A percentile compares a stretch with the other conserved stretches of the same genome.
phyloP scores from a whole-genome alignment of 176 grass and related monocot genomes.

The Olyra latifolia region DNA sequence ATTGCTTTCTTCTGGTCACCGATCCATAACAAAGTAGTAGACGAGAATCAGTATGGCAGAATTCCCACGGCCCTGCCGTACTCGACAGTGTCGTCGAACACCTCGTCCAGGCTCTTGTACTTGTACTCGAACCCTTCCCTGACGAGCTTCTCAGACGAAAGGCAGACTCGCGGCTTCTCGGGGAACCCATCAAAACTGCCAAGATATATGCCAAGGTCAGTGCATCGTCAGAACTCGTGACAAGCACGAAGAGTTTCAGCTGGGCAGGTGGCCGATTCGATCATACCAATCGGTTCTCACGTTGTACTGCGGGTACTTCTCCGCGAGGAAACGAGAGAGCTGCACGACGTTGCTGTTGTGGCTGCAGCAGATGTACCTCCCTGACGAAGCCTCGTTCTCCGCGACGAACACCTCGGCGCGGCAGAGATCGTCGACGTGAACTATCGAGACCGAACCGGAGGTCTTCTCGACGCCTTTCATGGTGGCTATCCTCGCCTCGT shows the following conservation, averaged over 20 bases:
- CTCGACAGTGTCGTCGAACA: conserved; percentile 41
- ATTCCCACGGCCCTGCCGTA: conserved; percentile 55
- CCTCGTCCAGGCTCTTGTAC: conserved; percentile 36
- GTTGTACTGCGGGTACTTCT: conserved; percentile 39
- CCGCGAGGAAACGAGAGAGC: conserved; percentile 18
- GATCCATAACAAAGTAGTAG: not conserved
- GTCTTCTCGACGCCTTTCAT: conserved; percentile 20
- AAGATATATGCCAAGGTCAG: not conserved
- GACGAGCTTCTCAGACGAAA: conserved; percentile 44
- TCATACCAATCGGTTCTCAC: not conserved
- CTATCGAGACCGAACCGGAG: not conserved
- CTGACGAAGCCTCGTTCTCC: not conserved
- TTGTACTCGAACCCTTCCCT: conserved; percentile 42
- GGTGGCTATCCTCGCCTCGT: not conserved
- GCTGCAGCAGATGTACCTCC: conserved; percentile 48
- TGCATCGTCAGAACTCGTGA: not conserved
- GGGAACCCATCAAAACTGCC: conserved; percentile 18
- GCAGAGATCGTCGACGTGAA: conserved; percentile 52
- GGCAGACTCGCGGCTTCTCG: not conserved
- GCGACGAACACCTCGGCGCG: conserved; percentile 38
- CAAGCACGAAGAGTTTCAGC: too few relatives aligned
- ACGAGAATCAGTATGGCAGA: not conserved
- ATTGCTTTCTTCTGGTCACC: not conserved
- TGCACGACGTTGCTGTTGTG: conserved; percentile 18
- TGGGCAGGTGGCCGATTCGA: too few relatives aligned